Conservation (phyloP, 1,284 basidiomycete genomes). For the Ceratobasidium sp. region DNA sequence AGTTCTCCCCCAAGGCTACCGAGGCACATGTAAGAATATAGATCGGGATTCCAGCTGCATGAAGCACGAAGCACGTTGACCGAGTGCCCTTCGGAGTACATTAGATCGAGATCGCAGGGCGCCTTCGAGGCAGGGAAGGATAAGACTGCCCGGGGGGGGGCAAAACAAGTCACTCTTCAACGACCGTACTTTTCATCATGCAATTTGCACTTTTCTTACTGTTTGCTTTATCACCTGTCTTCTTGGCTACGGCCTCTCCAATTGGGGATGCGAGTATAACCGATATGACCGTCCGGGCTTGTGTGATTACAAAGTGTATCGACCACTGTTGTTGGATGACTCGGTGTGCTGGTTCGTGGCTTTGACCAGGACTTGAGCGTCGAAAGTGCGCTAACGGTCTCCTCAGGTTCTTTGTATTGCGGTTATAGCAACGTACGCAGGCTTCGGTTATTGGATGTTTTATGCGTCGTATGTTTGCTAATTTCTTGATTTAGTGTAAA, state of each 20-base stretch:
- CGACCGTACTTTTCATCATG: not conserved
- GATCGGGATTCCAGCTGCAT: too few relatives aligned
- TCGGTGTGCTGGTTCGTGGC: conserved; percentile 7
- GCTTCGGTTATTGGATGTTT: not conserved
- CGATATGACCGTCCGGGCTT: not conserved
- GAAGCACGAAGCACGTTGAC: too few relatives aligned
- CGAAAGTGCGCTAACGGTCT: not conserved
- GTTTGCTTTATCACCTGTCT: conserved; percentile 1
- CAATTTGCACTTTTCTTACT: not conserved
- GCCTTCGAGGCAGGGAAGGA: too few relatives aligned
- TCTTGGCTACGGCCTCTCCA: conserved; percentile 4
- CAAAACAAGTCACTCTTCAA: not conserved
- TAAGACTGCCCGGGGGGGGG: too few relatives aligned
- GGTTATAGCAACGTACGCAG: conserved; percentile 15
- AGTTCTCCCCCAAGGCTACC: too few relatives aligned
- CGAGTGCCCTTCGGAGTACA: too few relatives aligned
- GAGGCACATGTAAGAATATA: too few relatives aligned
- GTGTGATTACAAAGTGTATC: not conserved
- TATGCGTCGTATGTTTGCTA: not conserved
- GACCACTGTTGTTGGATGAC: not conserved
- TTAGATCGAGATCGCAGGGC: too few relatives aligned
- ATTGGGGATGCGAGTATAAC: not conserved
- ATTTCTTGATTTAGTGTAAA: not conserved
- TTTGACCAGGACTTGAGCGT: not conserved
- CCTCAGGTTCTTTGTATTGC: conserved; percentile 10